phyloP scores from a whole-genome alignment of 2,329 filamentous ascomycete genomes.

The Cercospora nicotianae region DNA sequence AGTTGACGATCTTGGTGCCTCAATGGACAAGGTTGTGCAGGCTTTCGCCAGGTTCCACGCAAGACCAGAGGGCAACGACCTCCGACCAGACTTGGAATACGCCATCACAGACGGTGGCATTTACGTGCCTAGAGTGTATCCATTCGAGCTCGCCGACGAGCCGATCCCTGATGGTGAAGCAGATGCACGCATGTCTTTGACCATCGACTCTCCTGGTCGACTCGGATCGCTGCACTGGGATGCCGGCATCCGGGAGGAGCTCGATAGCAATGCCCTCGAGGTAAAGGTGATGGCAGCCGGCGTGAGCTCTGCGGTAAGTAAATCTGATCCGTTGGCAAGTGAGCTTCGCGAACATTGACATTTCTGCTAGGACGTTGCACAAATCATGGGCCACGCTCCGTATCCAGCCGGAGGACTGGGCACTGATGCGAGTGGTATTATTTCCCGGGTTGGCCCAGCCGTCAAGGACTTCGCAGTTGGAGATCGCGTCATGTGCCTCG shows the following conservation, averaged over 20 bases:
- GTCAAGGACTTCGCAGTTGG: background rate
- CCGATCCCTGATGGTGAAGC: background rate
- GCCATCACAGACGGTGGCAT: constrained; percentile 7
- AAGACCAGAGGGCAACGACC: background rate
- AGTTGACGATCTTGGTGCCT: background rate
- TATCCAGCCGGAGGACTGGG: background rate
- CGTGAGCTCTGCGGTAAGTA: background rate
- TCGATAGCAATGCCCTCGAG: background rate
- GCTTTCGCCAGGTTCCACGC: background rate
- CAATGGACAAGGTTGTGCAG: background rate
- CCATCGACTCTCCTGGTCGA: background rate
- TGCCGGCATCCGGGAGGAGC: background rate
- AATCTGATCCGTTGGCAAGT: background rate
- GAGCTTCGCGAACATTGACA: background rate
- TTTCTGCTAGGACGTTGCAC: background rate
- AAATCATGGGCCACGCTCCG: background rate
- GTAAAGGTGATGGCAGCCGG: background rate
- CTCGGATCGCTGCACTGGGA: background rate
- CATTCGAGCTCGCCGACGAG: constrained; percentile 2
- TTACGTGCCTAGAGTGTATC: constrained; percentile 2
- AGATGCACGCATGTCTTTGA: background rate
- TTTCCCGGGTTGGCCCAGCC: background rate
- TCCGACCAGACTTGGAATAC: background rate
- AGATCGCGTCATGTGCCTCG: background rate
- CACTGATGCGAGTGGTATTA: background rate